Evolutionary conservation across 805 yeast species (phyloP).

Genomic region (Zygoascus ofunaensis): DNA sequence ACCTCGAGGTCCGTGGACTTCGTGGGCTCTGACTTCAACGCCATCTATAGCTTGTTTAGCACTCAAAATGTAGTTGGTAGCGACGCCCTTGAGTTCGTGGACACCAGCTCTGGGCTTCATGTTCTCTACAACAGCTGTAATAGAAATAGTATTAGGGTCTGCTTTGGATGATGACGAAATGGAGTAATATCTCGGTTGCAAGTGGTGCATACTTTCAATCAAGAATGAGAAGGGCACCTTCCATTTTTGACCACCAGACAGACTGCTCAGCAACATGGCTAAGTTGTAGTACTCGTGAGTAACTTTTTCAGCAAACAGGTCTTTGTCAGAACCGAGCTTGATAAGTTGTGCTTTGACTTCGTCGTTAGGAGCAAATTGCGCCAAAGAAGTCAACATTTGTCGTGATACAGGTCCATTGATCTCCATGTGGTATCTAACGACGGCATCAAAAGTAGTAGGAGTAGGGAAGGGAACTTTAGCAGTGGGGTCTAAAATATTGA

Average conservation of each 20-base stretch:
- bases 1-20: slow-evolving; percentile 74
- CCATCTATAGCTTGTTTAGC: slow-evolving; percentile 50
- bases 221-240: slow-evolving; percentile 75
- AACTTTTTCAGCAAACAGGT: slow-evolving; percentile 54
- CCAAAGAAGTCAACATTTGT: slow-evolving; percentile 63
- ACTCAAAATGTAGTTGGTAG: slow-evolving; percentile 78
- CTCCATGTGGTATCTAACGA: slow-evolving; percentile 77
- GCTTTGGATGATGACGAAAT: slow-evolving; percentile 81
- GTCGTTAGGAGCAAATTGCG: slow-evolving; percentile 71
- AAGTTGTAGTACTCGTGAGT: slow-evolving; percentile 55
- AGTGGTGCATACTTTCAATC: slow-evolving; percentile 67
- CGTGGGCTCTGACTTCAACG: slow-evolving; percentile 23
- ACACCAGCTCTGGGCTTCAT: slow-evolving; percentile 28
- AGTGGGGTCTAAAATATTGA: slow-evolving; percentile 56
- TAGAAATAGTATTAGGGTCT: slow-evolving; percentile 65
- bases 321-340: slow-evolving; percentile 57
- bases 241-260: slow-evolving; percentile 70
- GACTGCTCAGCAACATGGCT: slow-evolving; percentile 57
- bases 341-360: slow-evolving; percentile 42
- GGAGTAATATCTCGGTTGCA: slow-evolving; percentile 93
- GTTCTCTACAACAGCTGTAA: slow-evolving; percentile 90
- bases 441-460: slow-evolving; percentile 81
- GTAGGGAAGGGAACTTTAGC: slow-evolving; percentile 35
- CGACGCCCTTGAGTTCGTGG: slow-evolving; percentile 66
- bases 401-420: slow-evolving; percentile 91